These are phyloP conservation scores for Arachnopeziza araneosa DNA, from an alignment of 2,329 filamentous ascomycete species.

Conservation along the genomic window DNA sequence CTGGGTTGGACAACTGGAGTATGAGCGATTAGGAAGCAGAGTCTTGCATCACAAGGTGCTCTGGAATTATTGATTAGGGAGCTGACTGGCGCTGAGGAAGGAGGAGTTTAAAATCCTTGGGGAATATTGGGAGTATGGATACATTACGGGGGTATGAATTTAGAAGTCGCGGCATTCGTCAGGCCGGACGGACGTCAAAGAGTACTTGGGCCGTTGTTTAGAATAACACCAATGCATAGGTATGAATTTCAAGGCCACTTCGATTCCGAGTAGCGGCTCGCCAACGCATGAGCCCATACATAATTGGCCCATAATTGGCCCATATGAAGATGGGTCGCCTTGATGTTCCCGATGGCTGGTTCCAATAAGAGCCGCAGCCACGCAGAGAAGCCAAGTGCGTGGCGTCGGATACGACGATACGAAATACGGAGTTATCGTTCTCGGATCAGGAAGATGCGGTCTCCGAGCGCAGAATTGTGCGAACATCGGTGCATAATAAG, in stretches of 20 bases:
- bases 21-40: conserved; percentile 76
- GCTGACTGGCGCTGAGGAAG: not conserved
- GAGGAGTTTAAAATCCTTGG: not conserved
- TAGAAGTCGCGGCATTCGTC: not conserved
- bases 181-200: not conserved
- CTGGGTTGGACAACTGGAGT: conserved; percentile 86
- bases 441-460: not conserved
- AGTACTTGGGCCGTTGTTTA: not conserved
- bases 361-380: not conserved
- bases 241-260: no score
- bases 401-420: not conserved
- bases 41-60: conserved; percentile 75
- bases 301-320: no score
- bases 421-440: not conserved
- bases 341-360: no score
- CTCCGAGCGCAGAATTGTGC: not conserved
- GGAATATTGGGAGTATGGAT: not conserved
- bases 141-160: not conserved
- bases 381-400: no score
- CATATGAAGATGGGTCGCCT: no score
- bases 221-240: no score
- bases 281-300: no score
- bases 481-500: not conserved
- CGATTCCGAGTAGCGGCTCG: no score
- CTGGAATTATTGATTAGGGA: conserved; percentile 17